Conservation (phyloP, 371 early-diverging fungal genomes). For the Rhizomucor pusillus region DNA sequence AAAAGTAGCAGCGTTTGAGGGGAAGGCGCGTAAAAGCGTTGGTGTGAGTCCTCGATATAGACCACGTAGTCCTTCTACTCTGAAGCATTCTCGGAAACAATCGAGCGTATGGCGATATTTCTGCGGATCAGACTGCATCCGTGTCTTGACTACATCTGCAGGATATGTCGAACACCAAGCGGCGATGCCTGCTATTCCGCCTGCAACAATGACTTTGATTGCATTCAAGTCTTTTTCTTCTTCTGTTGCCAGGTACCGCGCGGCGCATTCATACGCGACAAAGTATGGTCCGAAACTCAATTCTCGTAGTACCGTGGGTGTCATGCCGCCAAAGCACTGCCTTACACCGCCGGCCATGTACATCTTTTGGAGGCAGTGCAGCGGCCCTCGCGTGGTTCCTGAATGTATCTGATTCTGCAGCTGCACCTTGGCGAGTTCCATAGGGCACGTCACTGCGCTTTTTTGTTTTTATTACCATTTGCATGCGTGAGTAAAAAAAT, state of each 20-base stretch:
- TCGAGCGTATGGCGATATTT: constrained; percentile 55
- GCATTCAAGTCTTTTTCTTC: constrained; percentile 46
- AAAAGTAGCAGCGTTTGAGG: constrained; percentile 85
- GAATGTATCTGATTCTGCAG: constrained; percentile 51
- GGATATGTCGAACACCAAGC: constrained; percentile 82
- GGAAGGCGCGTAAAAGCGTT: constrained; percentile 78
- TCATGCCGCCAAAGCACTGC: constrained; percentile 66
- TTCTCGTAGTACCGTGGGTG: constrained; percentile 65
- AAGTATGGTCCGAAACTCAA: constrained; percentile 81
- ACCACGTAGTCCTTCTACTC: constrained; percentile 60
- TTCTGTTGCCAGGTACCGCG: not conserved
- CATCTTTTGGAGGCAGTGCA: constrained; percentile 61
- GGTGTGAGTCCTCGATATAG: constrained; percentile 76
- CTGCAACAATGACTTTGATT: constrained; percentile 61
- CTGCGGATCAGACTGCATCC: constrained; percentile 64
- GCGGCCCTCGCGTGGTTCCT: constrained; percentile 42
- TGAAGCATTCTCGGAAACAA: constrained; percentile 50
- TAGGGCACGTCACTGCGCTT: constrained; percentile 59
- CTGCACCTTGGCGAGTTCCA: constrained; percentile 69
- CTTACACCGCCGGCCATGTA: constrained; percentile 57
- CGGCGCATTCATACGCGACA: constrained; percentile 59
- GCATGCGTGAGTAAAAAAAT: not conserved
- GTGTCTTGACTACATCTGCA: constrained; percentile 80
- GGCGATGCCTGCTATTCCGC: constrained; percentile 74
- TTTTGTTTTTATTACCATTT: not conserved